Evolutionary conservation across 192 early-diverging fungal species (phyloP).

Genomic region (Umbelopsis ramanniana): DNA sequence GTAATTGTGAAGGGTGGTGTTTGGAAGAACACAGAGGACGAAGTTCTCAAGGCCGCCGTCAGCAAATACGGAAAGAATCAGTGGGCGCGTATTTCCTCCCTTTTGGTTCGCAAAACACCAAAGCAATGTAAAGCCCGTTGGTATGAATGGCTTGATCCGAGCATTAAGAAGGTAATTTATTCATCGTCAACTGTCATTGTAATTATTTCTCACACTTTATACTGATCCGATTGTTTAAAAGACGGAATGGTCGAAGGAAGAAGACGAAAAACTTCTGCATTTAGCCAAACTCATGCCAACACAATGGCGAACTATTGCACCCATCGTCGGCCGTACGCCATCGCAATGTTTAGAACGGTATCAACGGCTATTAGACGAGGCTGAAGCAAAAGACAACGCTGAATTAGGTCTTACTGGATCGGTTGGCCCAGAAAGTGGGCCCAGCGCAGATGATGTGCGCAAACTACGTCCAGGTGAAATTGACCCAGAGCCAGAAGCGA

Average conservation of each 20-base stretch:
- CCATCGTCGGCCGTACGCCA: constrained; percentile 95
- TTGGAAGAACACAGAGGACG: constrained; percentile 99
- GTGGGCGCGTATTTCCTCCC: constrained; percentile 97
- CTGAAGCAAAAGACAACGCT: constrained; percentile 81
- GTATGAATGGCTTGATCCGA: constrained; percentile 99
- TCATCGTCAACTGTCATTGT: not conserved
- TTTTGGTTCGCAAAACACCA: constrained; percentile 92
- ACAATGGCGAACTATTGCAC: constrained; percentile 98
- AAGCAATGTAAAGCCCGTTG: constrained; percentile 99
- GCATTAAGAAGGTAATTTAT: constrained; percentile 85
- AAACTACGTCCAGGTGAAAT: constrained; percentile 93
- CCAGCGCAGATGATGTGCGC: constrained; percentile 84
- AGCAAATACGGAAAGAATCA: constrained; percentile 99
- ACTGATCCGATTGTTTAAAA: constrained; percentile 26
- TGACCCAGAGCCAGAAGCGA: constrained; percentile 95
- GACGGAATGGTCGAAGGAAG: constrained; percentile 98
- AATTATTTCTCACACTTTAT: not conserved
- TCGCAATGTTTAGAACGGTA: constrained; percentile 98
- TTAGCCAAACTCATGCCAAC: constrained; percentile 99
- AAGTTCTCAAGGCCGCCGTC: constrained; percentile 95
- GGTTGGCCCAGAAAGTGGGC: constrained; percentile 70
- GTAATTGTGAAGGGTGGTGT: constrained; percentile 89
- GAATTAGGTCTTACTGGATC: constrained; percentile 67
- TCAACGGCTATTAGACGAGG: constrained; percentile 94
- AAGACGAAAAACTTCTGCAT: constrained; percentile 97